Conservation (phyloP, 1,139 yeast genomes). For the Geotrichum cucujoidarum region DNA sequence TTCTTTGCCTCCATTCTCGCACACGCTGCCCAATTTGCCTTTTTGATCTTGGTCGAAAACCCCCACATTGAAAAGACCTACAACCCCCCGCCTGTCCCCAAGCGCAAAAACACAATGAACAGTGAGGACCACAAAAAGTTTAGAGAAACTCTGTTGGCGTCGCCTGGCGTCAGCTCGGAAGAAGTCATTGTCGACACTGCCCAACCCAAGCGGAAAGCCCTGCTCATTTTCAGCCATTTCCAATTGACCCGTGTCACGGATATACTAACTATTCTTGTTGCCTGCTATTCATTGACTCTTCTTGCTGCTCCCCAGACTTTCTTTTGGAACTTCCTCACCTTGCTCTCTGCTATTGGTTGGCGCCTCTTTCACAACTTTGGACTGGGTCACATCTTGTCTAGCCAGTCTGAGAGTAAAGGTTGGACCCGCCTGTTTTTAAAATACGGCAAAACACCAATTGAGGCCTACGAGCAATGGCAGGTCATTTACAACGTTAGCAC, state of each 20-base stretch:
- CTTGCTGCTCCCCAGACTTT: conserved; percentile 38
- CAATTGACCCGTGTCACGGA: conserved; percentile 64
- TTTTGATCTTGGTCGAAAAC: conserved; percentile 71
- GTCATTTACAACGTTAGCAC: conserved; percentile 54
- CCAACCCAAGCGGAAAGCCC: conserved; percentile 40
- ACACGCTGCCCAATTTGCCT: conserved; percentile 74
- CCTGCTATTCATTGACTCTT: conserved; percentile 46
- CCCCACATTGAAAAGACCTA: conserved; percentile 87
- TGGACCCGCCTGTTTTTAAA: conserved; percentile 66
- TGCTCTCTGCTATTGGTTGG: conserved; percentile 47
- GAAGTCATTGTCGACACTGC: conserved; percentile 7
- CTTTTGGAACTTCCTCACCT: conserved; percentile 38
- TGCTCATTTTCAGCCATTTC: conserved; percentile 59
- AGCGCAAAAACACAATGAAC: conserved; percentile 19
- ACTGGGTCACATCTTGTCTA: conserved; percentile 50
- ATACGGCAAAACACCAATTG: conserved; percentile 60
- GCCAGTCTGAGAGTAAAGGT: conserved; percentile 58
- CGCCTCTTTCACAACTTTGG: conserved; percentile 52
- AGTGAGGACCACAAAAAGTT: conserved; percentile 13
- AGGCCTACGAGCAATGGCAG: conserved; percentile 76
- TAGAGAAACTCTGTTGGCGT: conserved; percentile 8
- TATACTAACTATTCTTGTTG: conserved; percentile 49
- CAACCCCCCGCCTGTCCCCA: conserved; percentile 36
- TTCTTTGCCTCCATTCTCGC: conserved; percentile 69
- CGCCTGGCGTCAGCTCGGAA: conserved; percentile 5